Percentiles rank a stretch among this genome's conserved stretches.
These are phyloP conservation scores for Umbelopsis isabellina DNA, from an alignment of 192 early-diverging fungal genomes.

Conservation along the genomic window DNA sequence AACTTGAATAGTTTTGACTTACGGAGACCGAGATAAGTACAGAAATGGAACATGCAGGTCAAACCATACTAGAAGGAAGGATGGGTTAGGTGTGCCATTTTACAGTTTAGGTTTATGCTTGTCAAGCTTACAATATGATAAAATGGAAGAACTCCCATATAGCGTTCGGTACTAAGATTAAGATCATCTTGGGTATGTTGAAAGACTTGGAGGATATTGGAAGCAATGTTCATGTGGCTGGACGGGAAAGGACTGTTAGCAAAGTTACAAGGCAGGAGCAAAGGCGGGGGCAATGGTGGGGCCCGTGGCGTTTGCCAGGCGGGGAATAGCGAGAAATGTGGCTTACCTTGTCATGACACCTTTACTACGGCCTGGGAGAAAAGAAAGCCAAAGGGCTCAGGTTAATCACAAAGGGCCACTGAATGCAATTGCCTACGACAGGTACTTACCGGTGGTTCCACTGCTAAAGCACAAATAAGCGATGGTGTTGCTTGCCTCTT, in stretches of 20 bases:
- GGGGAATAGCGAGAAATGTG: slow-evolving; percentile 29
- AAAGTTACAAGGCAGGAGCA: too few species aligned
- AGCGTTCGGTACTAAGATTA: neutral
- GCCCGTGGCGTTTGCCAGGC: too few species aligned
- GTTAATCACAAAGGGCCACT: slow-evolving; percentile 22
- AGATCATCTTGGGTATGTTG: neutral
- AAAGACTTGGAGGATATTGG: slow-evolving; percentile 22
- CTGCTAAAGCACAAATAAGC: slow-evolving; percentile 35
- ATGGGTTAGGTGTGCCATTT: neutral
- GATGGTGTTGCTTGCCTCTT: slow-evolving; percentile 26
- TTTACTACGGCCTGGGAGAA: slow-evolving; percentile 24
- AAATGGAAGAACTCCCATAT: slow-evolving; percentile 32
- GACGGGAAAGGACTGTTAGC: slow-evolving; percentile 59
- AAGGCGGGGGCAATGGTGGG: too few species aligned
- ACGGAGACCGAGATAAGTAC: neutral
- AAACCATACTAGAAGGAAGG: neutral
- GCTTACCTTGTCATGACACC: slow-evolving; percentile 36
- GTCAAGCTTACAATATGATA: slow-evolving; percentile 27
- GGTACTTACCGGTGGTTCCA: slow-evolving; percentile 35
- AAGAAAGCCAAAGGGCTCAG: too few species aligned
- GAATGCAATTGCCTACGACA: slow-evolving; percentile 21
- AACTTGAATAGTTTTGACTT: neutral
- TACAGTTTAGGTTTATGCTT: slow-evolving; percentile 38
- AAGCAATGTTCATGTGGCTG: slow-evolving; percentile 32
- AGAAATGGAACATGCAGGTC: slow-evolving; percentile 10